phyloP scores from a whole-genome alignment of 106 monocot species.

The Chionographis japonica region DNA sequence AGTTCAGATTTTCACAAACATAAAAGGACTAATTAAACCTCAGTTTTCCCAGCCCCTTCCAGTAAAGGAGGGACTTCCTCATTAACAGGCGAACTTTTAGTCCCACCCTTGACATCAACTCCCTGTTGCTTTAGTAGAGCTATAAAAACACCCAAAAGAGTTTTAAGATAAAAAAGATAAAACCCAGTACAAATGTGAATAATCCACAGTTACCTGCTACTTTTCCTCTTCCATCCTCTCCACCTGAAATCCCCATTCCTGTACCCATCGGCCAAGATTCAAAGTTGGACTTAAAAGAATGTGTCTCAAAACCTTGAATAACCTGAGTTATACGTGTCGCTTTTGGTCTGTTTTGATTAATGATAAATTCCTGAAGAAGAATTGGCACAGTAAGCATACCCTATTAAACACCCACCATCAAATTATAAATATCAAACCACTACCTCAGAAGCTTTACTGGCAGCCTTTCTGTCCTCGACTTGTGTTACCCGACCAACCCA shows the following conservation, averaged over 20 bases:
- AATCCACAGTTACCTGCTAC: constrained; percentile 66
- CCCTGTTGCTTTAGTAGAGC: constrained; percentile 90
- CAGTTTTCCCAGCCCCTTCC: constrained; percentile 69
- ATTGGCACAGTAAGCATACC: background rate
- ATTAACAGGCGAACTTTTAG: constrained; percentile 54
- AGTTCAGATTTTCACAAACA: background rate
- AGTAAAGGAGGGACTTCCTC: constrained; percentile 87
- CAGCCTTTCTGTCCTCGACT: constrained; percentile 51
- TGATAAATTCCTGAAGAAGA: constrained; percentile 55
- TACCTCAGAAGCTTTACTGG: constrained; percentile 40
- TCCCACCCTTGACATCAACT: constrained; percentile 76
- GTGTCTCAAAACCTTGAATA: constrained; percentile 88
- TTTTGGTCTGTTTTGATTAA: constrained; percentile 65
- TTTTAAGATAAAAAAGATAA: constrained; percentile 1
- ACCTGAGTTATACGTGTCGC: constrained; percentile 65
- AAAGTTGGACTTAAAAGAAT: constrained; percentile 90
- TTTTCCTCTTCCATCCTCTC: constrained; percentile 95
- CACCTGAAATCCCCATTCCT: constrained; percentile 30
- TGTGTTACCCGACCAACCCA: constrained; percentile 60
- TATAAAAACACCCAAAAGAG: constrained; percentile 17
- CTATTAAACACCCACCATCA: background rate
- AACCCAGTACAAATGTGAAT: constrained; percentile 3
- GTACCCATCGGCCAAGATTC: constrained; percentile 75
- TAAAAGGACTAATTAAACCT: constrained; percentile 32
- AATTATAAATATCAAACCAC: background rate